These are phyloP conservation scores for Clavispora asparagi DNA, from an alignment of 805 yeast genomes.

Conservation along the genomic window DNA sequence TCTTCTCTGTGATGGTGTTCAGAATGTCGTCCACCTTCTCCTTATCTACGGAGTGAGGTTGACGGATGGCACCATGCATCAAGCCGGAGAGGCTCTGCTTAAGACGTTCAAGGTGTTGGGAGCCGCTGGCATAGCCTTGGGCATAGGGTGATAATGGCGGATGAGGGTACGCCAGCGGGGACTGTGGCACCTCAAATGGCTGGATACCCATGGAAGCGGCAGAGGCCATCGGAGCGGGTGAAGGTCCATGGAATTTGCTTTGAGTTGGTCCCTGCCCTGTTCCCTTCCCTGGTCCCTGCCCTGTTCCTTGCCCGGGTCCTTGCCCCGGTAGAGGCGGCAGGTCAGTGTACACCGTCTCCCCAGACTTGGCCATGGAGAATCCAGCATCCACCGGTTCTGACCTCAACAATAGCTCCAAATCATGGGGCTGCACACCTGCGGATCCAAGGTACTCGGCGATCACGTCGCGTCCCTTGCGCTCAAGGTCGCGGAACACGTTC, in stretches of 20 bases:
- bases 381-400: slow-evolving; percentile 7
- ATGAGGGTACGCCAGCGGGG: background rate
- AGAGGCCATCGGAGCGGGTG: background rate
- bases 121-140: slow-evolving; percentile 31
- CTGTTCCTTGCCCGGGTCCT: too few species aligned
- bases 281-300: too few species aligned
- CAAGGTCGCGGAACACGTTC: slow-evolving; percentile 35
- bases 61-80: slow-evolving; percentile 2
- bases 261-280: too few species aligned
- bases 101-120: slow-evolving; percentile 22
- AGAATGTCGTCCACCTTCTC: slow-evolving; percentile 25
- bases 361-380: background rate
- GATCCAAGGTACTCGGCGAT: slow-evolving; percentile 21
- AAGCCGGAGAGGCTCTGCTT: slow-evolving; percentile 9
- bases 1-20: slow-evolving; percentile 29
- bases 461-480: slow-evolving; percentile 31
- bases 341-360: too few species aligned
- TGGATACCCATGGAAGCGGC: background rate
- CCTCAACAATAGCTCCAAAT: slow-evolving; percentile 4
- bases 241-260: background rate
- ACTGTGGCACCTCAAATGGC: slow-evolving; percentile 1
- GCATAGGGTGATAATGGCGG: slow-evolving; percentile 23
- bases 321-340: too few species aligned
- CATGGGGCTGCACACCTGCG: background rate
- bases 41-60: background rate